Base-by-base conservation (phyloP, 192 early-diverging fungal species). In the Podila epicladia region DNA sequence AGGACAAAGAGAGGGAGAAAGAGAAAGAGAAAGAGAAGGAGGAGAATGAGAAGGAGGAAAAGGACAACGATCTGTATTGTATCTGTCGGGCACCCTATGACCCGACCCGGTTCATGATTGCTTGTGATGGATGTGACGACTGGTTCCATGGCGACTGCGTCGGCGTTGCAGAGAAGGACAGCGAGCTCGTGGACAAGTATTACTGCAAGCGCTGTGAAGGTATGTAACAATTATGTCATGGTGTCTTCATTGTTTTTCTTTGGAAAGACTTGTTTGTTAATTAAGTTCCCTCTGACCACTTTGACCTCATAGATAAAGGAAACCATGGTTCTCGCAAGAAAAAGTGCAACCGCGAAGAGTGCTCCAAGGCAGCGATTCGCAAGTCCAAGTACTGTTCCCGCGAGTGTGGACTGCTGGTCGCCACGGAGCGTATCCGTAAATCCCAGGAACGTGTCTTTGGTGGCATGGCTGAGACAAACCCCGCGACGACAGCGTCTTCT, bases 81-180 rank as follows among this genome's bases (percentile, higher is more conserved):
- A 70, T 92, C 15, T 94, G 93, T 62, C 86, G 84, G 15, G 74
- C 78, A 24, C 79, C 82, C 2, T 88, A 87, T 68, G 90, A 90
- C 67, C 80, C 72, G 4, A 82, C 75, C 32, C 75, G 85, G 20
- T 89, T 89, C 55, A 95, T 95, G 94, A 93, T 95, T 77, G 88
- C 86, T 2, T 95, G 94, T 78, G 94, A 95, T 67, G 74, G 69
- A 17, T 95, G 94, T 62, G 87, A 91, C 65, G 88, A 88, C 60
- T 95, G 94, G 94, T 95, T 85, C 70, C 94, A 95, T 84, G 92
- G 92, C 32, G 85, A 84, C 20, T 95, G 94, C 64, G 89, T 95
- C 7, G 87, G 89, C 12, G 83, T 95, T 35, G 84, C 82, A 12
- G 84, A 87, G 35, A 82, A 82, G 2, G 85, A 90, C 32, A 88